These are phyloP conservation scores for Colletotrichum caudatum DNA, from an alignment of 2,329 filamentous ascomycete species.

Conservation along the genomic window DNA sequence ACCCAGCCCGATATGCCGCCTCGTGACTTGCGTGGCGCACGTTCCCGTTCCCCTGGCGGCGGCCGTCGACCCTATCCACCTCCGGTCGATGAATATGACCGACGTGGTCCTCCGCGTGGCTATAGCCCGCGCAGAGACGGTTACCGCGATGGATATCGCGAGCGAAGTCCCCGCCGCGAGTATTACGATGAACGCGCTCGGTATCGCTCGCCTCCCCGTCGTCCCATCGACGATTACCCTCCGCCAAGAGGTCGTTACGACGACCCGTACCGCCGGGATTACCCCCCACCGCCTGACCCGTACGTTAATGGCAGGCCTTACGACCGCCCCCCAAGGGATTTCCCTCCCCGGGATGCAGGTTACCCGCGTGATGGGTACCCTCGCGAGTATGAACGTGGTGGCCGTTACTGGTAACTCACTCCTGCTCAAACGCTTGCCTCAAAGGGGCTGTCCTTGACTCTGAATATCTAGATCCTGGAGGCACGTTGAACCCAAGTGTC, in stretches of 20 bases:
- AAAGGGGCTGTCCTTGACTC: constrained; percentile 42
- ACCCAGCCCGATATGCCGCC: constrained; percentile 81
- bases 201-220: constrained; percentile 84
- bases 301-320: constrained; percentile 70
- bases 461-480: constrained; percentile 36
- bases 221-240: constrained; percentile 81
- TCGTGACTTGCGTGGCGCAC: constrained; percentile 74
- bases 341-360: constrained; percentile 62
- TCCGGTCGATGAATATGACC: constrained; percentile 83
- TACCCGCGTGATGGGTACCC: constrained; percentile 60
- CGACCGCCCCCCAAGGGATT: constrained; percentile 64
- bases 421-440: constrained; percentile 35
- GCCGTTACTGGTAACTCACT: constrained; percentile 62
- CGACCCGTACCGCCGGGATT: constrained; percentile 80
- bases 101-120: constrained; percentile 82
- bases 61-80: constrained; percentile 75
- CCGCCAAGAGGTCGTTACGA: constrained; percentile 77
- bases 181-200: constrained; percentile 89
- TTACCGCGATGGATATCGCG: constrained; percentile 82
- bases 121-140: constrained; percentile 83
- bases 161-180: constrained; percentile 85
- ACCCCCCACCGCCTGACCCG: constrained; percentile 73
- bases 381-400: constrained; percentile 64
- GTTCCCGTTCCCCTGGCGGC: constrained; percentile 79
- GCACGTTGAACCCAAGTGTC: constrained; percentile 6